Base-by-base conservation (phyloP, 192 early-diverging fungal genomes). In the Coemansia sp. region DNA sequence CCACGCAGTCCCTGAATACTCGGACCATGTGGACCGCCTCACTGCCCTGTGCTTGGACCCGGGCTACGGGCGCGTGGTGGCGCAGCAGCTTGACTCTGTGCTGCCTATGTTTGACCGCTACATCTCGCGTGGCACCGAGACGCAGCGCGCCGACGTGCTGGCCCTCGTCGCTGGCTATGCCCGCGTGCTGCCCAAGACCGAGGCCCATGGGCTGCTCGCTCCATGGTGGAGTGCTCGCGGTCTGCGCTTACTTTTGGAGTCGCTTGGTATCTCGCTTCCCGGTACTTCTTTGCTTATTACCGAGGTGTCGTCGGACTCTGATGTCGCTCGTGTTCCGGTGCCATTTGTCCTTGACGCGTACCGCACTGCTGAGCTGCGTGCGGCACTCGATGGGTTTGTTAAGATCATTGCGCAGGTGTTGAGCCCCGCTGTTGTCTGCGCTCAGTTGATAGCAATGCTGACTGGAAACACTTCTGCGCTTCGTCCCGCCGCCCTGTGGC, bases 161-260 rank as follows among this genome's bases (percentile, higher is more conserved):
- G 55, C 61, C 5, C 18, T 80, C 16, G 11, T 80, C 3, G 27
- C 69, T 3, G 73, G 67, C 0, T 66, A 61, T 18, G 27, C 67
- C 3, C 67, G 39, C 0, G 73, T 61, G 37, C 53, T 71, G 29
- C 69, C 73, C n/a, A 18, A 13, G 18, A 15, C 60, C 11, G 61
- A 68, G 1, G 49, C 68, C 8, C 60, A 41, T 37, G 35, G 64
- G 9, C 37, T 66, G 43, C 18, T 75, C 1, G 11, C 16, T 1
- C 45, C 69, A 8, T 81, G 78, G 78, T 81, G 78, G 78, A 30
- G 32, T 11, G 34, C 69, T 0, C 67, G 64, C 39, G 78, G 78
- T 0, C 61, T 75, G n/a, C 39, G 18, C 2, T 27, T 67, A 20
- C 64, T 81, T 13, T 15, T 81, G 18, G 16, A 39, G 16, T 68